Base-by-base conservation (phyloP, 352 stramenopile species). In the Globisporangium cederbergense region DNA sequence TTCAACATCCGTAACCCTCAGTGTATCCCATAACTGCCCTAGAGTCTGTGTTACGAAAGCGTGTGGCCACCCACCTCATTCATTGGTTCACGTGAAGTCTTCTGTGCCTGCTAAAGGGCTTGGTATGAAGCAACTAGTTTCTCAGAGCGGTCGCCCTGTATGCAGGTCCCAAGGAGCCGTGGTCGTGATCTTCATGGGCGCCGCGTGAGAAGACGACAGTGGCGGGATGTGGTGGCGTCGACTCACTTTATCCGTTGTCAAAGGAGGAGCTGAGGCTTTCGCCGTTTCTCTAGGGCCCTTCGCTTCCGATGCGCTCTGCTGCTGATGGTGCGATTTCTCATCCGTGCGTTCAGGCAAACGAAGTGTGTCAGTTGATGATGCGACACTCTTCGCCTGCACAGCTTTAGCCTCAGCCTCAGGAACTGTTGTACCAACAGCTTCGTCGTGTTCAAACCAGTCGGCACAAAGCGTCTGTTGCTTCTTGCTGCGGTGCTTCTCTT, bases 391-490 rank as follows among this genome's bases (percentile, higher is more conserved):
- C 49, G 32, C 18, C 49, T 65, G 25, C 13, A 28, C 6, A 32
- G 0, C 14, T 16, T 56, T 56, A 0, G 28, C 47, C 7, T 58
- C 38, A 0, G 28, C 47, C 14, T 58, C 22, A 43, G 40, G 4
- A 14, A 10, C 9, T 57, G 25, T 14, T 57, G 34, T 13, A 14
- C 36, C 36, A 36, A n/a, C 25, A 18, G 46, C 34, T 4, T 9
- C 47, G 16, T 60, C 54, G 0, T 64, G 46, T 38, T 80, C 74
- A 5, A 83, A 78, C 75, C 73, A 83, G 34, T 81, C 75, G n/a
- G 62, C 70, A 43, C 74, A 81, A 4, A 58, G 60, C 0, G 64
- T 20, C 30, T 58, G 53, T 30, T 38, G 60, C 14, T 14, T 25
- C 11, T 13, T 62, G 4, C 5, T 18, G 18, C 67, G 38, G 42